phyloP scores from a whole-genome alignment of 2,329 filamentous ascomycete species.

The Colletotrichum cereale region DNA sequence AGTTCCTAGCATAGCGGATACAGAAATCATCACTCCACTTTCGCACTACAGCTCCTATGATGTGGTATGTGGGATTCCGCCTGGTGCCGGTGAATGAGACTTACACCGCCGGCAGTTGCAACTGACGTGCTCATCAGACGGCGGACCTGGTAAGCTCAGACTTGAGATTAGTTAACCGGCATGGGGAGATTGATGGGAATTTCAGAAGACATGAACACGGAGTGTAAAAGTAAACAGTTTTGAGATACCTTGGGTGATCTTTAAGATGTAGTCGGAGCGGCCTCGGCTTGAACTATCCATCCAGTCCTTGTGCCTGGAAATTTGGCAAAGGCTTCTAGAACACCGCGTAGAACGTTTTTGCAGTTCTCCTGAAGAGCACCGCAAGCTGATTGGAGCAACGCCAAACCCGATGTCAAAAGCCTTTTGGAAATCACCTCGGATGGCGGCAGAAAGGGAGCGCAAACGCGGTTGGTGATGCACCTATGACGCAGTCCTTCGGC shows the following conservation, averaged over 20 bases:
- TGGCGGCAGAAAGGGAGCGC: neutral
- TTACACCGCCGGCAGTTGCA: neutral
- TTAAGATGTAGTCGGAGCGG: neutral
- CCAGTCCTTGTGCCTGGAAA: neutral
- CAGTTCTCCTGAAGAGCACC: neutral
- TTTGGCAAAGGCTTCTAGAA: neutral
- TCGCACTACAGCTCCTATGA: neutral
- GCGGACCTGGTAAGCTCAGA: neutral
- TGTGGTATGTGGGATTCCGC: neutral
- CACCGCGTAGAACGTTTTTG: neutral
- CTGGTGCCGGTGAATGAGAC: too few species aligned
- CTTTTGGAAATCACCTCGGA: neutral
- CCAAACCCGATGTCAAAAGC: neutral
- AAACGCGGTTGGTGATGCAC: neutral
- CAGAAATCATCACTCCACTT: neutral
- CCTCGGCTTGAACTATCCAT: neutral
- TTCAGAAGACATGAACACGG: neutral
- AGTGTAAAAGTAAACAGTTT: neutral
- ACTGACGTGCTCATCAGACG: neutral
- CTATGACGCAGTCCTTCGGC: slow-evolving; percentile 8
- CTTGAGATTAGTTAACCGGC: neutral
- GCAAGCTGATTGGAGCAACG: neutral
- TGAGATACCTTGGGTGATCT: neutral
- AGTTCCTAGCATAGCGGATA: neutral
- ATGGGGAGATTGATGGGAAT: neutral